A percentile compares a stretch with the other conserved stretches of the same genome.
Evolutionary conservation across 169 alveolate species (phyloP).

Genomic region (Plasmodium berghei): DNA sequence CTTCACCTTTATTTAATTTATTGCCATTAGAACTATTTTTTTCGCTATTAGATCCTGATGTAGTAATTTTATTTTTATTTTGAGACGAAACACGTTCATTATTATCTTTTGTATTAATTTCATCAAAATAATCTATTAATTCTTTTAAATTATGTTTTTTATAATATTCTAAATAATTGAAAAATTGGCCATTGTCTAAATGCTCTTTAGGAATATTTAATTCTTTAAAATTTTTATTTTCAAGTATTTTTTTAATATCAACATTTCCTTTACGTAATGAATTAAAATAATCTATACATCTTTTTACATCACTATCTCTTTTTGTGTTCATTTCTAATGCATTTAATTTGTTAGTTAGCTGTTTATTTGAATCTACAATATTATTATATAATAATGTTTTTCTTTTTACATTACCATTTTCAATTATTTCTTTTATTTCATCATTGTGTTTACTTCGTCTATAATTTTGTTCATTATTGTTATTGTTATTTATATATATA

Average conservation of each 20-base stretch:
- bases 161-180: slow-evolving; percentile 39
- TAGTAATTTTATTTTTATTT: not conserved
- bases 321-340: slow-evolving; percentile 1
- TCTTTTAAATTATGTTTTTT: slow-evolving; percentile 42
- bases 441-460: slow-evolving; percentile 17
- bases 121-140: slow-evolving; percentile 14
- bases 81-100: not conserved
- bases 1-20: not conserved
- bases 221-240: slow-evolving; percentile 28
- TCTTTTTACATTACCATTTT: slow-evolving; percentile 59
- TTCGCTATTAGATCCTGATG: not conserved
- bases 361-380: slow-evolving; percentile 10
- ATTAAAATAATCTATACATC: slow-evolving; percentile 55
- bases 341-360: slow-evolving; percentile 9
- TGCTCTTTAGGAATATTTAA: slow-evolving; percentile 49
- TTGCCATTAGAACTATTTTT: not conserved
- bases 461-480: not conserved
- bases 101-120: not conserved
- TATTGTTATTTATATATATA: not conserved
- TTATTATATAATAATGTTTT: slow-evolving; percentile 38
- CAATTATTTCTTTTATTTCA: slow-evolving; percentile 23
- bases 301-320: slow-evolving; percentile 51
- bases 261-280: slow-evolving; percentile 18
- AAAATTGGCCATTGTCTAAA: slow-evolving; percentile 47
- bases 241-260: slow-evolving; percentile 41